These are phyloP conservation scores for Vicia villosa DNA, from an alignment of 306 rosid species.

Conservation along the genomic window DNA sequence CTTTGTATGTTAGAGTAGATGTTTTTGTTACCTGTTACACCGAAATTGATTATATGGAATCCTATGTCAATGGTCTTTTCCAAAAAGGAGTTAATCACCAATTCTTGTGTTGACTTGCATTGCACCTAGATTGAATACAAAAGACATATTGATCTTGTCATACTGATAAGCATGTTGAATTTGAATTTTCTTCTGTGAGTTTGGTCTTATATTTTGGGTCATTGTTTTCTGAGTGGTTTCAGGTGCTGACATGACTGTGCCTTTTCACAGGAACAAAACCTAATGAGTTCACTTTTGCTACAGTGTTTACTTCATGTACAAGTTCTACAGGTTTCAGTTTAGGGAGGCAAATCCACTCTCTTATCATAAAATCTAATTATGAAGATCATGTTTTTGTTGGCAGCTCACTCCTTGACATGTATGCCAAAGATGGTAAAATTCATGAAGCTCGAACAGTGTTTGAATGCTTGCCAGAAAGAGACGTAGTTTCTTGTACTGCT, in stretches of 20 bases:
- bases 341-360: slow-evolving; percentile 84
- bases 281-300: slow-evolving; percentile 85
- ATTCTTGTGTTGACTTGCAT: slow-evolving; percentile 13
- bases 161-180: slow-evolving; percentile 9
- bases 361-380: slow-evolving; percentile 53
- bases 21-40: not conserved
- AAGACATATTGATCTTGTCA: not conserved
- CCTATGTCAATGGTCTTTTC: not conserved
- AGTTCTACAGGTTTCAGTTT: slow-evolving; percentile 51
- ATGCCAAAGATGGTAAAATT: slow-evolving; percentile 76
- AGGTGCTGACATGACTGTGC: slow-evolving; percentile 17
- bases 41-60: slow-evolving; percentile 10
- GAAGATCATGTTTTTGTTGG: slow-evolving; percentile 77
- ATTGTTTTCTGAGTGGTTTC: slow-evolving; percentile 4
- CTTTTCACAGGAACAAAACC: slow-evolving; percentile 67
- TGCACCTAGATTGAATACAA: not conserved
- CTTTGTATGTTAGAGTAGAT: slow-evolving; percentile 19
- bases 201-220: not conserved
- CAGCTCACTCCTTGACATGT: slow-evolving; percentile 94
- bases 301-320: slow-evolving; percentile 73
- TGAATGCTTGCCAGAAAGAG: slow-evolving; percentile 75
- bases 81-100: not conserved
- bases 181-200: not conserved
- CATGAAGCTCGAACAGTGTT: slow-evolving; percentile 69
- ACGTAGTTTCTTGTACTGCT: slow-evolving; percentile 86